phyloP scores from a whole-genome alignment of 1,284 basidiomycete genomes.

The Heterobasidion parviporum region DNA sequence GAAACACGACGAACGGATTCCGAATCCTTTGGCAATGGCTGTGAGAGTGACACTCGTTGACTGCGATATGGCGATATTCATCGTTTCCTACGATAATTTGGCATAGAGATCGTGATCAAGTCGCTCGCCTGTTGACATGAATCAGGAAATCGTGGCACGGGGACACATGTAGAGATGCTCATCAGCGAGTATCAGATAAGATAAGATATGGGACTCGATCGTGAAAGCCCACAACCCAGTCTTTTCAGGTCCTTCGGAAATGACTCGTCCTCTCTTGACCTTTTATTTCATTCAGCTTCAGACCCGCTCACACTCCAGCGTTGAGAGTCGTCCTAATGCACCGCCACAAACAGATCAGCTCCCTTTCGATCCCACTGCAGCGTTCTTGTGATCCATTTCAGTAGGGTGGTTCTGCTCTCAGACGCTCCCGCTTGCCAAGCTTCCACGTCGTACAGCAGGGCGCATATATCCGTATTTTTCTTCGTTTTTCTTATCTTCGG shows the following conservation, averaged over 20 bases:
- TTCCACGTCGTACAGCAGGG: not conserved
- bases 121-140: too few species aligned
- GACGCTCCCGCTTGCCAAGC: not conserved
- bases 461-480: not conserved
- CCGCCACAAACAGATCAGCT: too few species aligned
- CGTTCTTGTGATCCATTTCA: not conserved
- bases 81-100: too few species aligned
- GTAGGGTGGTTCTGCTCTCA: not conserved
- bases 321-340: too few species aligned
- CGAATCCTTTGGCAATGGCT: too few species aligned
- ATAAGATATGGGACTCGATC: not conserved
- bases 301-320: too few species aligned
- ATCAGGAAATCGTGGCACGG: too few species aligned
- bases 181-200: not conserved
- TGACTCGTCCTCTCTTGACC: conserved; percentile 1
- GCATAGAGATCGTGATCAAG: too few species aligned
- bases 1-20: too few species aligned
- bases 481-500: not conserved
- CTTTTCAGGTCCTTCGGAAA: not conserved
- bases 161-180: not conserved
- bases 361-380: too few species aligned
- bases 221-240: not conserved
- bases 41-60: too few species aligned
- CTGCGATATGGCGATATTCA: too few species aligned
- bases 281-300: conserved; percentile 1